These are phyloP conservation scores for Candolleomyces efflorescens DNA, from an alignment of 768 basidiomycete species.

Conservation along the genomic window DNA sequence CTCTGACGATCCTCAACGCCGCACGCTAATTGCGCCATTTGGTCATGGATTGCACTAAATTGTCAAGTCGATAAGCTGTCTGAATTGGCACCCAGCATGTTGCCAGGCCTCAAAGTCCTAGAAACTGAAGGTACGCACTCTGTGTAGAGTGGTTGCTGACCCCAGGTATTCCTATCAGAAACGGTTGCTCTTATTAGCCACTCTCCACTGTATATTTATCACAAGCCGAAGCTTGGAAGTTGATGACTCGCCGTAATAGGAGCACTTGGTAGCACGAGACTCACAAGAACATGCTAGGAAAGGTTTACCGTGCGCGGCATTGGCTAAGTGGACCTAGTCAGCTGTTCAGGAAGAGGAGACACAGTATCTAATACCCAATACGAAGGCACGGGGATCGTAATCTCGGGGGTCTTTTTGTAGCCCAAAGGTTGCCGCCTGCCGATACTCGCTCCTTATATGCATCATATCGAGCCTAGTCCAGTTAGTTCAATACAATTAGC, in stretches of 20 bases:
- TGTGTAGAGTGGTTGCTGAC: background rate
- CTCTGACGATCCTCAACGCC: conserved; percentile 1
- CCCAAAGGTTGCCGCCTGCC: background rate
- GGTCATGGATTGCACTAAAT: background rate
- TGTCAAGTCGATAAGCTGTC: background rate
- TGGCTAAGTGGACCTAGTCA: background rate
- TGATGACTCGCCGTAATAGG: conserved; percentile 3
- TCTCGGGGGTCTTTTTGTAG: background rate
- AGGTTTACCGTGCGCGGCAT: background rate
- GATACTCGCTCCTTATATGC: background rate
- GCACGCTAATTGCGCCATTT: conserved; percentile 4
- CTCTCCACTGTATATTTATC: background rate
- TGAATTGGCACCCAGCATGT: background rate
- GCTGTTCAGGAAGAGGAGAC: background rate
- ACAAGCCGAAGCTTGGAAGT: background rate
- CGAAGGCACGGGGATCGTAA: background rate
- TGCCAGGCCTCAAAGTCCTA: no score
- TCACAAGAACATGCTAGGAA: background rate
- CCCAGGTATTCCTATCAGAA: background rate
- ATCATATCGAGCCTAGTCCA: background rate
- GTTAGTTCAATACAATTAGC: background rate
- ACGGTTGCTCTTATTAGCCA: conserved; percentile 1
- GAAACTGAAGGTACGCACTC: no score
- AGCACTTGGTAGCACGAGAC: background rate
- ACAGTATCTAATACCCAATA: background rate